phyloP scores from a whole-genome alignment of 148 eudicot species.

The Suaeda aralocaspica region DNA sequence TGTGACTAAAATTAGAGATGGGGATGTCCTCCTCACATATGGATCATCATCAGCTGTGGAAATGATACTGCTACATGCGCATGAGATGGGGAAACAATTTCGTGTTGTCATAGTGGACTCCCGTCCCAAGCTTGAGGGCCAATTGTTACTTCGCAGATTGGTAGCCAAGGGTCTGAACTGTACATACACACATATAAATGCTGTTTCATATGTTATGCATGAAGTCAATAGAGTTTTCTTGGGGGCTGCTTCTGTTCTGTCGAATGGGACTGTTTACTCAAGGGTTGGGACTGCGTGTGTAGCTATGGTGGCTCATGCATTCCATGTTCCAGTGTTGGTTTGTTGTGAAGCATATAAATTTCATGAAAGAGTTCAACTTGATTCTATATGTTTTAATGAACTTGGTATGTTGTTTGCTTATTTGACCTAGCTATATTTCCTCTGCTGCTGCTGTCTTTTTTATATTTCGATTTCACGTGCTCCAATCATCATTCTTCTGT shows the following conservation, averaged over 20 bases:
- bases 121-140: constrained; percentile 95
- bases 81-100: constrained; percentile 84
- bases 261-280: constrained; percentile 97
- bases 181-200: constrained; percentile 92
- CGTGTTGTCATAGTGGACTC: constrained; percentile 87
- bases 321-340: constrained; percentile 83
- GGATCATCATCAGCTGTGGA: constrained; percentile 94
- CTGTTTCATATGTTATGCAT: constrained; percentile 88
- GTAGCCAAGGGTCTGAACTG: constrained; percentile 83
- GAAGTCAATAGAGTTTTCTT: constrained; percentile 82
- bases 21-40: constrained; percentile 91
- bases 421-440: background rate
- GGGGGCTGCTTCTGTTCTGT: constrained; percentile 89
- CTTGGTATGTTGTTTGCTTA: constrained; percentile 59
- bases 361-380: constrained; percentile 96
- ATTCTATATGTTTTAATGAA: constrained; percentile 97
- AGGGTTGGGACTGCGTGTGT: constrained; percentile 95
- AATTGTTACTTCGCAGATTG: constrained; percentile 77
- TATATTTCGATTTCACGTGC: background rate
- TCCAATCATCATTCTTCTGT: background rate
- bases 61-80: constrained; percentile 75
- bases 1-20: constrained; percentile 94
- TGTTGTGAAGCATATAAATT: constrained; percentile 99
- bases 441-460: background rate
- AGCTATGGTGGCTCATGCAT: constrained; percentile 98